A percentile compares a stretch with the other conserved stretches of the same genome.
phyloP scores from a whole-genome alignment of 345 rosid genomes.

The Erucastrum elatum region DNA sequence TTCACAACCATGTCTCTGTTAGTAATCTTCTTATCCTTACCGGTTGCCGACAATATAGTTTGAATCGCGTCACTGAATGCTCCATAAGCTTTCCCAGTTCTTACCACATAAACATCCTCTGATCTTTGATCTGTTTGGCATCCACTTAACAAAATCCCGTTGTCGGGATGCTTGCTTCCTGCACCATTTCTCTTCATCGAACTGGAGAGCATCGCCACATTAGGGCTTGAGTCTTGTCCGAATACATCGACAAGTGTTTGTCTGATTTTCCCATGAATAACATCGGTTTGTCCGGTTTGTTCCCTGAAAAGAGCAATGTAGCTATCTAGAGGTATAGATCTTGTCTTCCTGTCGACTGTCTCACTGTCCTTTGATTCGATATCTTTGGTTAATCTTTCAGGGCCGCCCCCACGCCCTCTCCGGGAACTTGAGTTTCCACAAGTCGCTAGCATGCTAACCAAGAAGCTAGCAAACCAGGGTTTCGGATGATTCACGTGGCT shows the following conservation, averaged over 20 bases:
- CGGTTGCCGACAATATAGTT: constrained; percentile 31
- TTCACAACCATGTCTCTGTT: constrained; percentile 33
- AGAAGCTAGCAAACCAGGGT: constrained; percentile 45
- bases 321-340: constrained; percentile 19
- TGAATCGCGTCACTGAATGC: constrained; percentile 36
- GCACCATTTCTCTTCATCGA: constrained; percentile 9
- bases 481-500: background rate
- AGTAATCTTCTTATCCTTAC: background rate
- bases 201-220: background rate
- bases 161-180: constrained; percentile 22
- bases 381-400: background rate
- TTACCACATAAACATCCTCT: constrained; percentile 26
- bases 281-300: constrained; percentile 22
- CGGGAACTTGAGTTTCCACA: constrained; percentile 46
- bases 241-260: constrained; percentile 21
- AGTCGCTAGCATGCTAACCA: constrained; percentile 51
- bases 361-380: constrained; percentile 6
- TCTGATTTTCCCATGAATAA: constrained; percentile 12
- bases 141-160: constrained; percentile 34
- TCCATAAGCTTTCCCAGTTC: constrained; percentile 36
- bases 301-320: constrained; percentile 21
- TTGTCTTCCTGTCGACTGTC: constrained; percentile 8
- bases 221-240: constrained; percentile 25
- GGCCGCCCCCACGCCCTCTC: background rate
- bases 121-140: constrained; percentile 35